Evolutionary conservation across 192 early-diverging fungal species (phyloP), one percentile per base, ranked within the genome.

Genomic region (Gryganskiella cystojenkinii): DNA sequence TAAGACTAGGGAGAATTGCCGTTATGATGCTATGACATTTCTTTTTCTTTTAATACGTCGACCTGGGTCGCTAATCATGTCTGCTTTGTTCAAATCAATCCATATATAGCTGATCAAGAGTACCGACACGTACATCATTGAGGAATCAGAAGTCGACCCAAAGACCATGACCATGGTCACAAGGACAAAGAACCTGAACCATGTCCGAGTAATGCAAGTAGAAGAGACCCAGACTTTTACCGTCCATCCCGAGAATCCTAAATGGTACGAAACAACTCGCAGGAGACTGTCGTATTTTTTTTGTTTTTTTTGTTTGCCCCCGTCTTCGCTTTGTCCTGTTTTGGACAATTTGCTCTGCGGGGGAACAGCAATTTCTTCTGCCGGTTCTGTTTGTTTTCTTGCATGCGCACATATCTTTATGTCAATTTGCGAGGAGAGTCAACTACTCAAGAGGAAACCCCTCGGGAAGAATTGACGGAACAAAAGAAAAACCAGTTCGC

Each of bases 161-260:
- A 65, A 82, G 51, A 79, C 81, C n/a, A 81, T 87, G 53, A 92
- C 82, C 42, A 95, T 99, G 90, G 85, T 87, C 19, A 95, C 94
- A 19, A 83, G 86, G 2, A 94, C 95, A 45, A 89, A 91, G 63
- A 99, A 99, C 78, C 80, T 99, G 45, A 95, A 92, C 58, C 98
- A 99, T 80, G 95, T 89, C 31, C 92, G 97, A 53, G 79, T 96
- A 19, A 92, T 98, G 89, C 87, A 95, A 70, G 90, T 99, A 33
- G 95, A 98, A 76, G 98, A 98, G 82, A 88, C 86, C 44, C 96
- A 97, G 81, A 94, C 88, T 27, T 86, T 93, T 54, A 73, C 67
- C 30, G 82, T 84, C 11, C 84, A 90, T 57, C 83, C 85, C 30
- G 71, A 87, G 62, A 68, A 82, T 52, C 56, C 65, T 17, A 81